Conservation (phyloP, 305 asterid species). For the Fraxinus ornus region DNA sequence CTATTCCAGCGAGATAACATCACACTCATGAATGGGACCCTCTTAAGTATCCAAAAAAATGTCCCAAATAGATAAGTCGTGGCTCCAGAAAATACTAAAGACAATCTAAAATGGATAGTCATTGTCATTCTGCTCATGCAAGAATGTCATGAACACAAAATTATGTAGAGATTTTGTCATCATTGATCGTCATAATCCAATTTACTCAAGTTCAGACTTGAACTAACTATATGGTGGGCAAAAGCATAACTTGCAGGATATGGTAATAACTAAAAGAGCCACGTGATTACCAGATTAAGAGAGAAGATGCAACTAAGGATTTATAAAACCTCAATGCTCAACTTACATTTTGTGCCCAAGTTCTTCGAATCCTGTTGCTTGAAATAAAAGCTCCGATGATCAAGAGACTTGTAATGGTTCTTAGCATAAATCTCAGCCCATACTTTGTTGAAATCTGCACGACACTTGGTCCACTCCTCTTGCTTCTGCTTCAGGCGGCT, state of each 20-base stretch:
- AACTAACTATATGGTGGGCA: background rate
- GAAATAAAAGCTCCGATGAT: constrained; percentile 97
- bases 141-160: background rate
- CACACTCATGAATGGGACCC: background rate
- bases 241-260: background rate
- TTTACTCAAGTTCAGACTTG: background rate
- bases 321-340: constrained; percentile 10
- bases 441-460: constrained; percentile 87
- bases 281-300: constrained; percentile 8
- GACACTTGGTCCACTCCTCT: constrained; percentile 96
- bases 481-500: constrained; percentile 97
- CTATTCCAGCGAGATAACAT: background rate
- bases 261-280: background rate
- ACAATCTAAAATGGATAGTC: background rate
- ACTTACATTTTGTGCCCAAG: constrained; percentile 92
- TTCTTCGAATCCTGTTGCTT: constrained; percentile 97
- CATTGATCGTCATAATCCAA: background rate
- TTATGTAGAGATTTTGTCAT: background rate
- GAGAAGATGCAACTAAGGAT: background rate
- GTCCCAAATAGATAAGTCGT: background rate
- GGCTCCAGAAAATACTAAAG: background rate
- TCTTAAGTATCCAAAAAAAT: background rate
- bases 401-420: constrained; percentile 98
- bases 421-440: constrained; percentile 95
- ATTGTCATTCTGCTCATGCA: background rate